These are phyloP conservation scores for Ogataea henricii DNA, from an alignment of 805 yeast species.

Conservation along the genomic window DNA sequence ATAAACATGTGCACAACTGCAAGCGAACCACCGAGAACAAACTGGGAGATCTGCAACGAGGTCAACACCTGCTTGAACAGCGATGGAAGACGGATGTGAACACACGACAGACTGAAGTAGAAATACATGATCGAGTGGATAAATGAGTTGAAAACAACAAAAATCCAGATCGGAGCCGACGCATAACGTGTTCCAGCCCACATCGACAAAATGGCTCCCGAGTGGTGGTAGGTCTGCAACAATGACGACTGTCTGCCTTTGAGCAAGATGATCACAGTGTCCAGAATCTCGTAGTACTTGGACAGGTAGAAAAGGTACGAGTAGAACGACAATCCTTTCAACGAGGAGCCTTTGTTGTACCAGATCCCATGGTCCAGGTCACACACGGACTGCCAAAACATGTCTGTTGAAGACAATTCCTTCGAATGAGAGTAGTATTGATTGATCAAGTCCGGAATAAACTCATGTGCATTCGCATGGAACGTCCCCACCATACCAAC, in stretches of 20 bases:
- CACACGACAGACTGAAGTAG: slow-evolving; percentile 62
- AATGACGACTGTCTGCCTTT: slow-evolving; percentile 69
- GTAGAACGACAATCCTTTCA: slow-evolving; percentile 52
- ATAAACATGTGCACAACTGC: slow-evolving; percentile 67
- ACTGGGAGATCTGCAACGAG: slow-evolving; percentile 67
- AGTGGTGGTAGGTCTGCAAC: slow-evolving; percentile 73
- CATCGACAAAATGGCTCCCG: slow-evolving; percentile 81
- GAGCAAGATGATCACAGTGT: slow-evolving; percentile 63
- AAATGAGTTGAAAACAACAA: slow-evolving; percentile 77
- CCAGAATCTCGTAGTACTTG: slow-evolving; percentile 71
- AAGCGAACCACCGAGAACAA: slow-evolving; percentile 65
- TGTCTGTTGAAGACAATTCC: slow-evolving; percentile 34
- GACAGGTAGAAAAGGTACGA: slow-evolving; percentile 71
- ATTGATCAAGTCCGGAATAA: slow-evolving; percentile 33
- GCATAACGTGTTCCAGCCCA: slow-evolving; percentile 74
- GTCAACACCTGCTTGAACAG: slow-evolving; percentile 61
- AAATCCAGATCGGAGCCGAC: slow-evolving; percentile 79
- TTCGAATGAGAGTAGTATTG: slow-evolving; percentile 21
- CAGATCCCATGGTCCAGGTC: slow-evolving; percentile 62
- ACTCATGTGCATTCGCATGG: slow-evolving; percentile 39
- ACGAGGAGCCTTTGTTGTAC: slow-evolving; percentile 32
- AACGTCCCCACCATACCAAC: slow-evolving; percentile 62
- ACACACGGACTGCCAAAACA: slow-evolving; percentile 64
- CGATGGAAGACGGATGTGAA: slow-evolving; percentile 58
- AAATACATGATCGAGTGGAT: slow-evolving; percentile 76